Percentiles rank a stretch among this genome's conserved stretches.
phyloP scores from a whole-genome alignment of 1,284 basidiomycete species.

The Leccinum glutinopallens region DNA sequence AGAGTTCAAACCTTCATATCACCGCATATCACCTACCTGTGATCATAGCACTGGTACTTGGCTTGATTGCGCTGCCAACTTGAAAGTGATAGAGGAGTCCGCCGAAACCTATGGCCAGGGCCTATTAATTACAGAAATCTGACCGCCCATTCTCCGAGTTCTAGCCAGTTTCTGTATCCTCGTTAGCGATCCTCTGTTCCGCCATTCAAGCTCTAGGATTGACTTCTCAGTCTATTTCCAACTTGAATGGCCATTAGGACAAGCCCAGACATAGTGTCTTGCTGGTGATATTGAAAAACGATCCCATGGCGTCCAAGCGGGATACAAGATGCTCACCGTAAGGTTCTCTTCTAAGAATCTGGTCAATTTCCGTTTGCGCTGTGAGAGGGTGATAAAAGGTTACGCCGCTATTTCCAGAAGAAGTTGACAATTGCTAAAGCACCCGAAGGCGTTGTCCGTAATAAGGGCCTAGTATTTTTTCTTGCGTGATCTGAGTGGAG shows the following conservation, averaged over 20 bases:
- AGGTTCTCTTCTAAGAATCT: not conserved
- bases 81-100: not conserved
- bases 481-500: too few relatives aligned
- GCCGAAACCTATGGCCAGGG: not conserved
- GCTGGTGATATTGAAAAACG: not conserved
- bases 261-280: not conserved
- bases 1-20: too few relatives aligned
- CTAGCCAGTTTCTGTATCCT: too few relatives aligned
- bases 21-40: not conserved
- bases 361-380: not conserved
- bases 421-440: too few relatives aligned
- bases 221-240: too few relatives aligned
- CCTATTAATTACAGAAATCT: not conserved
- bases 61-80: not conserved
- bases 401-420: too few relatives aligned
- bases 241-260: too few relatives aligned
- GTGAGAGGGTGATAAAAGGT: not conserved
- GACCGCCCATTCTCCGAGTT: not conserved
- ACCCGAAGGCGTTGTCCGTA: too few relatives aligned
- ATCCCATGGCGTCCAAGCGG: too few relatives aligned
- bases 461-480: too few relatives aligned
- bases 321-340: not conserved
- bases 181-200: too few relatives aligned
- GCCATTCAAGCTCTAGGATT: too few relatives aligned
- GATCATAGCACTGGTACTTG: not conserved